Conservation (phyloP, 2,329 filamentous ascomycete species). For the Tolypocladium cylindrosporum region DNA sequence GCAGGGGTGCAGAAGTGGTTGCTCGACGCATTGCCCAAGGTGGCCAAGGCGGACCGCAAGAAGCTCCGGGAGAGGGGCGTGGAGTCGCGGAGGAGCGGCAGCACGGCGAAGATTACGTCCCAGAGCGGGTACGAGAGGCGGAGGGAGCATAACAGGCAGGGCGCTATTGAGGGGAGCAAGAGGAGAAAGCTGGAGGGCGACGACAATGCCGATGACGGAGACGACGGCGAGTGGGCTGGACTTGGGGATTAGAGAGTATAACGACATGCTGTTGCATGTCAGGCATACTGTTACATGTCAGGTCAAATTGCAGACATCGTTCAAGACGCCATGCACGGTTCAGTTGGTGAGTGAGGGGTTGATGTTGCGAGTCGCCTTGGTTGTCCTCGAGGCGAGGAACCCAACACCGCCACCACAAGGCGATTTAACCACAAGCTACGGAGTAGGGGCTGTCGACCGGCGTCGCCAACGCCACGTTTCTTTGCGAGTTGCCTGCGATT, state of each 20-base stretch:
- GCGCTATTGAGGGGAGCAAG: constrained; percentile 53
- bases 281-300: background rate
- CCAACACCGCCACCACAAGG: background rate
- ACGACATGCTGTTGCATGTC: background rate
- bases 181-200: constrained; percentile 26
- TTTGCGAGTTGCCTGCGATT: too few species aligned
- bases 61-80: constrained; percentile 74
- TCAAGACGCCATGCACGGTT: background rate
- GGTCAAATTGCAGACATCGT: background rate
- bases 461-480: background rate
- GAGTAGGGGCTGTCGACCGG: background rate
- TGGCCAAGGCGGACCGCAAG: constrained; percentile 76
- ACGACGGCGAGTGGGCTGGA: constrained; percentile 36
- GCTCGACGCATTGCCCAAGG: constrained; percentile 73
- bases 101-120: constrained; percentile 62
- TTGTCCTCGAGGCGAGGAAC: background rate
- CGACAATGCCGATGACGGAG: background rate
- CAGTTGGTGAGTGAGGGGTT: background rate
- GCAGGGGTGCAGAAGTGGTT: constrained; percentile 73
- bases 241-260: constrained; percentile 29
- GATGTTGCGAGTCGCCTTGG: background rate
- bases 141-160: constrained; percentile 55
- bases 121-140: constrained; percentile 68
- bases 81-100: constrained; percentile 48
- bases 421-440: background rate